Evolutionary conservation across 1,284 basidiomycete species (phyloP), one percentile per base, ranked within the genome.

Genomic region (Moniliophthora roreri): DNA sequence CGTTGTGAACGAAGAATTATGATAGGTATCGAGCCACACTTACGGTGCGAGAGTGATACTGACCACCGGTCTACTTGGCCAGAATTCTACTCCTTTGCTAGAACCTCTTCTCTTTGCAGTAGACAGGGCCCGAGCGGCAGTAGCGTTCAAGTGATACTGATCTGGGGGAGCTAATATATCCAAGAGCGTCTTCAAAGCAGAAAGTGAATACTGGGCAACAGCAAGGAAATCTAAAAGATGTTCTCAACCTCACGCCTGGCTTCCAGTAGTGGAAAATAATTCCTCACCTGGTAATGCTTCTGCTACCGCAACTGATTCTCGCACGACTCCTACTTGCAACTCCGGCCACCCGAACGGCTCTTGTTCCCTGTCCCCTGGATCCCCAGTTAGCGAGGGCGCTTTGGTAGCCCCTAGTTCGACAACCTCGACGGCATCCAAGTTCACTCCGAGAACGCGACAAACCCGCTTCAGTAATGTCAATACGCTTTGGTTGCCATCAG

Each of bases 301-400:
- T 3, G 93, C 90, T 9, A 98, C 85, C 0, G 89, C 85, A 32
- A 98, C 87, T 0, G 93, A 91, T 65, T 98, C 95, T 45, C 94
- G 84, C 35, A 98, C 79, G 28, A 96, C 84, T 28, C 92, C 92
- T 28, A 96, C 81, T 70, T 98, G 95, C 45, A 98, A 76, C 64
- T 95, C 91, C 1, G 92, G 87, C 96, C 95, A 99, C 1, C 95
- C 95, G 65, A 88, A 93, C 2, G 80, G 70, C 56, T 82, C 81
- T 21, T 69, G 66, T 32, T 72, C 28, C 28, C 6, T 62, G 32
- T 71, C 68, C 34, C 74, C 71, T 6, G 66, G 56, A 39, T 80
- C 69, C 36, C 75, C 73, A 34, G 76, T 71, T 36, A 40, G 50
- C 13, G 54, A 48, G 51, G 60, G 34, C 26, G 51, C 52, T 23